These are phyloP conservation scores for Lactifluus echinatus DNA, from an alignment of 768 basidiomycete genomes.

Conservation along the genomic window DNA sequence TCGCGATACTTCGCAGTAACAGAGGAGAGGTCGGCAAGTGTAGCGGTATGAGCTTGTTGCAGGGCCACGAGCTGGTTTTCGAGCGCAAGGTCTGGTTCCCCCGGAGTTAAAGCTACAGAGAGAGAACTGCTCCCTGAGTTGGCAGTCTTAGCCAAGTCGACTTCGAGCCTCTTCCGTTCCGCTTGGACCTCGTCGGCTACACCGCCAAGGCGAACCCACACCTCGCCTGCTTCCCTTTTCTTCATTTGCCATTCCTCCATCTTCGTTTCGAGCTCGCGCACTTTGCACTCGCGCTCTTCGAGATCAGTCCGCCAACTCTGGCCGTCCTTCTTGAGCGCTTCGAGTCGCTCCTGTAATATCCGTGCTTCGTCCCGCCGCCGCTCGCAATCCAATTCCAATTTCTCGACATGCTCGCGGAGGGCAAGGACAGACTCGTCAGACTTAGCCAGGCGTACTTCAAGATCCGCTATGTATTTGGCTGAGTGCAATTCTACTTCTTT, in stretches of 20 bases:
- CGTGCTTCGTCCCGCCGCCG: conserved; percentile 64
- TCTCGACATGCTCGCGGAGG: conserved; percentile 64
- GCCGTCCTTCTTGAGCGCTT: conserved; percentile 60
- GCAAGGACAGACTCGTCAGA: conserved; percentile 69
- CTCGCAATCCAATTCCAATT: conserved; percentile 68
- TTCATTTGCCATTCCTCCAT: conserved; percentile 73
- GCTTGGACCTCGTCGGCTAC: conserved; percentile 64
- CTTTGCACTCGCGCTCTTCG: conserved; percentile 69
- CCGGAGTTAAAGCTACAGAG: conserved; percentile 26
- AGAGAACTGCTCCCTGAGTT: conserved; percentile 25
- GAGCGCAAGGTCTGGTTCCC: conserved; percentile 32
- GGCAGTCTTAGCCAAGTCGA: conserved; percentile 23
- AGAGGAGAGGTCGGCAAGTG: conserved; percentile 68
- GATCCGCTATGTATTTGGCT: conserved; percentile 71
- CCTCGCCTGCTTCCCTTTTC: conserved; percentile 57
- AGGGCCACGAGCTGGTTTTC: conserved; percentile 62
- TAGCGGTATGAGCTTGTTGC: conserved; percentile 76
- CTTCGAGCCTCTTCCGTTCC: conserved; percentile 60
- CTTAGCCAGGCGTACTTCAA: conserved; percentile 72
- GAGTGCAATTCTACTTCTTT: conserved; percentile 70
- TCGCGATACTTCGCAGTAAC: conserved; percentile 81
- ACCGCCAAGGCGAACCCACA: conserved; percentile 54
- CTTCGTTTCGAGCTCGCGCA: conserved; percentile 68
- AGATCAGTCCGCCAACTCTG: conserved; percentile 80
- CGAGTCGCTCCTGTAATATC: conserved; percentile 61